Evolutionary conservation across 1,139 yeast genomes (phyloP).

Genomic region (Geotrichum fermentans): DNA sequence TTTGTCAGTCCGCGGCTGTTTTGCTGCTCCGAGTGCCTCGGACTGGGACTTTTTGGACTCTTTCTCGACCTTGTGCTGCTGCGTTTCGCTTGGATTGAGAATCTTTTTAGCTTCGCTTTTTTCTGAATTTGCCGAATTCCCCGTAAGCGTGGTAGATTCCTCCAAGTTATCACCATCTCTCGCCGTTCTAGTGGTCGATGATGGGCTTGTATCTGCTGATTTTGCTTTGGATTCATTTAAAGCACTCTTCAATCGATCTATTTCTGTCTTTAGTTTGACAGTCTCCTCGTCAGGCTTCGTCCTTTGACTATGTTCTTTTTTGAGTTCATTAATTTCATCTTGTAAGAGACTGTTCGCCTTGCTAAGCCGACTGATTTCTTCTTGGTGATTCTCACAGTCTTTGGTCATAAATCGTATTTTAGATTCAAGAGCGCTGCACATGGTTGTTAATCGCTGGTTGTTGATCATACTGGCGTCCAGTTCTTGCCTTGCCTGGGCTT

Average conservation of each 20-base stretch:
- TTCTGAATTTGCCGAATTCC: too few relatives aligned
- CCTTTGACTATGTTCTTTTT: neutral
- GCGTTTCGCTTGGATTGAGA: too few relatives aligned
- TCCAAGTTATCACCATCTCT: too few relatives aligned
- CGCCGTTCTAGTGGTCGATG: too few relatives aligned
- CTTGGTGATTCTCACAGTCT: slow-evolving; percentile 12
- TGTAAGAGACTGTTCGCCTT: neutral
- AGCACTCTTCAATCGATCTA: too few relatives aligned
- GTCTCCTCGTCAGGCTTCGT: neutral
- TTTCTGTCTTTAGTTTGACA: too few relatives aligned
- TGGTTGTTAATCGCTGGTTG: slow-evolving; percentile 11
- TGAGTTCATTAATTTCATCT: neutral
- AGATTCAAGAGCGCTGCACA: slow-evolving; percentile 13
- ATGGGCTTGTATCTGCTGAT: too few relatives aligned
- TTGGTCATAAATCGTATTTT: slow-evolving; percentile 13
- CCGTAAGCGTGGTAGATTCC: too few relatives aligned
- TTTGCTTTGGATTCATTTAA: too few relatives aligned
- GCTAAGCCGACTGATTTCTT: neutral
- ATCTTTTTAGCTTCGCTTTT: too few relatives aligned
- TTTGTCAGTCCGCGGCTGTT: neutral
- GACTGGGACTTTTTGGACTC: too few relatives aligned
- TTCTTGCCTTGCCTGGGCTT: slow-evolving; percentile 1
- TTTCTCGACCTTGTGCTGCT: too few relatives aligned
- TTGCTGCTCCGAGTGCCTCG: neutral
- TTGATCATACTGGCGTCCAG: slow-evolving; percentile 5